Evolutionary conservation across 768 basidiomycete genomes (phyloP), one percentile per base, ranked within the genome.

Genomic region (Trametes maxima): DNA sequence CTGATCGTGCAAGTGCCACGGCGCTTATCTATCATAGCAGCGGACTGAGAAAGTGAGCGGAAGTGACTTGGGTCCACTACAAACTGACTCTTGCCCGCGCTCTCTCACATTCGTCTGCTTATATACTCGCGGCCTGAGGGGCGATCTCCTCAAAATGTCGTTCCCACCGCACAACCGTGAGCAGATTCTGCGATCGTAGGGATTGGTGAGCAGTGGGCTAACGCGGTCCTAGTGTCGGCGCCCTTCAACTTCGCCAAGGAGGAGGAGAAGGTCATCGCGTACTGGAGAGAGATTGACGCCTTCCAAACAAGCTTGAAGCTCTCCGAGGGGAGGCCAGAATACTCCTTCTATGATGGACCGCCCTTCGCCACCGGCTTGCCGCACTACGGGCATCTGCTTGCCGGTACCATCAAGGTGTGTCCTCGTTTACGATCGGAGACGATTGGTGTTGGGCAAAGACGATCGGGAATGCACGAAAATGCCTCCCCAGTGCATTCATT

Each of bases 341-440:
- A 81, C 74, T 86, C 94, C 22, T 99, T 99, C 80, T 98, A 94
- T 77, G 97, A 98, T 73, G 95, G 95, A 4, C 95, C 95, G 2
- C 96, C 96, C 0, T 98, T 98, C 69, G 96, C 96, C 0, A 98
- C 96, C 1, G 97, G 97, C 45, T 78, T 95, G 67, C 96, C 96
- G 7, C 96, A 98, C 73, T 98, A 98, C 68, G 96, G 96, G 8
- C 94, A 96, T 78, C 77, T 97, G 49, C 83, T 97, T 42, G 91
- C 94, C 36, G 94, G 94, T 28, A 95, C 93, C 8, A 90, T 95
- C 81, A 95, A 95, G 84, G 94, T 91, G 66, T 65, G 82, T 49
- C 28, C 55, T 25, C 22, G 2, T 37, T 22, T 13, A 24, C 47
- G 46, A 57, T 57, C 25, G 44, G 47, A 47, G 40, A 5, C 12